Evolutionary conservation across 805 yeast species (phyloP), one percentile per base, ranked within the genome.

Genomic region (Starmerella stellata): DNA sequence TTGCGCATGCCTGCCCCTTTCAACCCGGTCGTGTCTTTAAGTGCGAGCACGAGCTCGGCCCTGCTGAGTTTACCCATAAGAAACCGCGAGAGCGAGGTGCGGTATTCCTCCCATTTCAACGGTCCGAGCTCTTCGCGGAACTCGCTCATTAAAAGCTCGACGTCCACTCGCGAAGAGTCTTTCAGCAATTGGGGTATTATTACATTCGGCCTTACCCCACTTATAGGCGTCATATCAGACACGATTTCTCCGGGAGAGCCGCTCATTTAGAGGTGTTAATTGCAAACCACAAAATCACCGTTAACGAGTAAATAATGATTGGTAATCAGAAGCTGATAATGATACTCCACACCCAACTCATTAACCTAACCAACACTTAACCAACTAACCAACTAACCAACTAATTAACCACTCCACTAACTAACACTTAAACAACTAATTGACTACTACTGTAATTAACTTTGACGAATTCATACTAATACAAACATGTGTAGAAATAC

Each of bases 61-160:
- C 94, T 66, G 9, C 93, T 77, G 16, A 83, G 62, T 54, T 75
- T 77, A 4, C 54, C 54, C 51, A 48, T 56, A 29, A 87, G 62
- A 50, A 83, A 87, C 38, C 70, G 61, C 37, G 87, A 74, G 19
- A 90, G 67, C 4, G 80, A 66, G 40, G 75, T 78, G 45, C 92
- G 85, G 56, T 87, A 87, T 42, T 68, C 69, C 44, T 77, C 87
- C 98, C 98, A 87, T 35, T 72, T 70, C 34, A 34, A 20, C 11
- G 67, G 63, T 2, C 95, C 95, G 42, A 87, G 57, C 43, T 68
- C 65, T 38, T 66, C 66, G 46, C 80, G 85, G 44, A 90, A 72
- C 39, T 78, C 81, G 28, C 69, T 65, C 52, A 85, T 80, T 41
- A 83, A 63, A 1, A 57, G 51, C 39, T 74, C 78, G n/a, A 78